Evolutionary conservation across 1,139 yeast species (phyloP), one percentile per base, ranked within the genome.

Genomic region (Candida frijolesensis): DNA sequence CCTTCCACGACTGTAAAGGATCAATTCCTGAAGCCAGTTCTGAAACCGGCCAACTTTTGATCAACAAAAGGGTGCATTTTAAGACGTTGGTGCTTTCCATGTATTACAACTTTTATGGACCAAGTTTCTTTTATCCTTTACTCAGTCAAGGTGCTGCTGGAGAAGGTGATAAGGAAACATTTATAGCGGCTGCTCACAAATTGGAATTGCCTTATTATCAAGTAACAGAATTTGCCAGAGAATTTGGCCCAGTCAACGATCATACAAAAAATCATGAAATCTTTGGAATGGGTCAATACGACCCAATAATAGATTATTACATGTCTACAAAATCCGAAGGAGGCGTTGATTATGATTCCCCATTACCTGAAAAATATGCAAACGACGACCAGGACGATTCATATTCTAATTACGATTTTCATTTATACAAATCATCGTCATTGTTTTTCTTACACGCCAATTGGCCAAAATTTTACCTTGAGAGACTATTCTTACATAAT

Each of bases 91-190:
- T 83, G 35, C 66, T 83, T 27, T 74, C 87, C 0, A 65, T 82
- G 45, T 84, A 82, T 60, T 84, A 84, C 62, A 83, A 83, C 57
- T 66, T 68, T 44, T 74, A 74, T 63, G 86, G 86, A 0, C 83
- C 83, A 33, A 68, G 71, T 35, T 81, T 76, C 64, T 83, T 78
- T 60, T 80, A 82, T 57, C 76, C 78, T 14, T 60, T 83, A 48
- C 64, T 82, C 45, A 76, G 82, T 11, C 85, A 81, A 63, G 84
- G 84, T 54, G 79, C 83, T 30, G 81, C 84, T 5, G 85, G 85
- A 45, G 82, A 81, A 61, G 86, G 86, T 55, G 86, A 82, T 61
- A 83, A 83, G 59, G 88, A 84, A 57, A 83, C 87, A 0, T 79
- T 82, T 54, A 73, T 80, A 43, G 83, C 85, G 1, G 87, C 87